Evolutionary conservation across 23 red algal genomes (phyloP).

Genomic region (Gracilariopsis chorda): DNA sequence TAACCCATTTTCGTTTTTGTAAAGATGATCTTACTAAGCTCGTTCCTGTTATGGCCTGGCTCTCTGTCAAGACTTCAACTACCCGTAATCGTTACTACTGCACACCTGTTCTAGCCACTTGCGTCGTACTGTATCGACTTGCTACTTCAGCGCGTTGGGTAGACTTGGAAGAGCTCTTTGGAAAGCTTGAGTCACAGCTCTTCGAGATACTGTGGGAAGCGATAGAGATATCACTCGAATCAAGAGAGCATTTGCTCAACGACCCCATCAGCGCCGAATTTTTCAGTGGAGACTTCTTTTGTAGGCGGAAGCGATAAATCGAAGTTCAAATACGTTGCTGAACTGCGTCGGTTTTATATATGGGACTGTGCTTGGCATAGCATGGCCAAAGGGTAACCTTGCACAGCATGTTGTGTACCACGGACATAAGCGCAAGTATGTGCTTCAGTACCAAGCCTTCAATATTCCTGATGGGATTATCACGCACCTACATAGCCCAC

Average conservation of each 20-base stretch:
- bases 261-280: not conserved
- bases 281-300: not conserved
- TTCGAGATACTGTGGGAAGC: slow-evolving; percentile 9
- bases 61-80: too few relatives aligned
- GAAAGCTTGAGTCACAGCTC: slow-evolving; percentile 10
- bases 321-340: not conserved
- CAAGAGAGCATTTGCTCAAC: not conserved
- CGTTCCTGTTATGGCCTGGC: too few relatives aligned
- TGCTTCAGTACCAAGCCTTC: not conserved
- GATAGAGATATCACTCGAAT: not conserved
- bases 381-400: not conserved
- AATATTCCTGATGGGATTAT: not conserved
- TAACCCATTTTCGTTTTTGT: too few relatives aligned
- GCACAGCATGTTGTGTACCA: not conserved
- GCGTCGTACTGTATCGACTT: slow-evolving; percentile 2
- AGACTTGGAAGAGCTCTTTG: not conserved
- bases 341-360: not conserved
- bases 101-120: too few relatives aligned
- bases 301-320: not conserved
- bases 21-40: too few relatives aligned
- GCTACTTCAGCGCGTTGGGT: not conserved
- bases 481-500: too few relatives aligned
- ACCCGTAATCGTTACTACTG: too few relatives aligned
- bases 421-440: not conserved
- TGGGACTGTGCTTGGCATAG: not conserved